These are phyloP conservation scores for Neopestalotiopsis rosae DNA, from an alignment of 2,329 filamentous ascomycete genomes.

Conservation along the genomic window DNA sequence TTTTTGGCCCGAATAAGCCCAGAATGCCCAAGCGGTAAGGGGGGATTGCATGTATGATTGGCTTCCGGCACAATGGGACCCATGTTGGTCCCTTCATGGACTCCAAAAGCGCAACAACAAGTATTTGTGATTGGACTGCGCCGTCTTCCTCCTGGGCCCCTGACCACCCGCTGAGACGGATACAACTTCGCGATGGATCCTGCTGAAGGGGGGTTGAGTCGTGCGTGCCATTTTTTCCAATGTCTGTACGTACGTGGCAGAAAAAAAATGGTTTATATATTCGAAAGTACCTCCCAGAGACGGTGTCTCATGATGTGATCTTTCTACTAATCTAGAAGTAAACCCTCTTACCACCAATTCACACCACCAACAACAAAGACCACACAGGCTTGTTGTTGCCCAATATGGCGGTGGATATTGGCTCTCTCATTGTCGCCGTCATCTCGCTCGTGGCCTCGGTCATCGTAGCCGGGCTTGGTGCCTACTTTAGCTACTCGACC, in stretches of 20 bases:
- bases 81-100: background rate
- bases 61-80: background rate
- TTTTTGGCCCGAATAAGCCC: background rate
- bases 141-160: background rate
- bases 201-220: background rate
- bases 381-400: background rate
- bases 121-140: constrained; percentile 4
- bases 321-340: too few relatives aligned
- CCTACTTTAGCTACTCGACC: constrained; percentile 11
- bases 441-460: constrained; percentile 14
- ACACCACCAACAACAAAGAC: background rate
- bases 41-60: constrained; percentile 1
- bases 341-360: too few relatives aligned
- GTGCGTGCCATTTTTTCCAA: background rate
- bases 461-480: background rate
- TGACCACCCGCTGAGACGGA: background rate
- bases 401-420: constrained; percentile 1
- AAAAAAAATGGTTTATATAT: background rate
- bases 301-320: too few relatives aligned
- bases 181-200: constrained; percentile 4
- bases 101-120: background rate
- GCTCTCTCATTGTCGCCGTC: background rate
- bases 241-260: background rate
- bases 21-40: background rate
- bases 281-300: background rate